Evolutionary conservation across 768 basidiomycete genomes (phyloP), one percentile per base, ranked within the genome.

Genomic region (Lepiota brunneoincarnata): DNA sequence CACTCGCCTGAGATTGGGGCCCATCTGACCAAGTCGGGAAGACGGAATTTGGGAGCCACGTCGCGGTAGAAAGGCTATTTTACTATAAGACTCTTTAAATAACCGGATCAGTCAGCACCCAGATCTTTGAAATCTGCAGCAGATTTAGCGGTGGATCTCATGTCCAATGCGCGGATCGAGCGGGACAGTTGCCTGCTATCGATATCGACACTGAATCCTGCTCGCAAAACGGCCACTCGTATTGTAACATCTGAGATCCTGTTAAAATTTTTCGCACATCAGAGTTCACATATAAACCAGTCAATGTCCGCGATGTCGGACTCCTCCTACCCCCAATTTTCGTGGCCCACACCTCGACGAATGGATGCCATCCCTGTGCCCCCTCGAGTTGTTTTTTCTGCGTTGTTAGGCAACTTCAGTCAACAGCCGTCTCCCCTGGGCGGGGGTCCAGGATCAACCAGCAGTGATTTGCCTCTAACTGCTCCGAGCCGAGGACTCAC

Each of bases 1-100:
- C 45, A 40, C 10, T 24, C 42, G 15, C 20, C 39, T 21, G 18
- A 20, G 38, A 18, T 31, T 28, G 36, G 53, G n/a, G 42, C 17
- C 14, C 3, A 18, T 48, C 26, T 54, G 45, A 35, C 53, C 26
- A 45, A 17, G 46, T 54, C 34, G 10, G 38, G 53, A 31, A 41
- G 44, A 46, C 36, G 44, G 24, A 44, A 48, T 41, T 44, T 51
- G 44, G 23, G 39, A 38, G 42, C 35, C 35, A 53, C 52, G 44
- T 54, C 52, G 52, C 52, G 52, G 52, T 26, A 53, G 52, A 54
- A 54, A 54, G 52, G 23, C 24, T 54, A 39, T 42, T 49, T 45
- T 38, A 45, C 35, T 36, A 53, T 26, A 26, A 45, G 15, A 36
- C 37, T 54, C 52, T 18, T 40, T 39, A 24, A 21, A 24, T 46